A percentile compares a stretch with the other conserved stretches of the same genome.
Conservation (phyloP, 768 basidiomycete species). For the Pholiota molesta region DNA sequence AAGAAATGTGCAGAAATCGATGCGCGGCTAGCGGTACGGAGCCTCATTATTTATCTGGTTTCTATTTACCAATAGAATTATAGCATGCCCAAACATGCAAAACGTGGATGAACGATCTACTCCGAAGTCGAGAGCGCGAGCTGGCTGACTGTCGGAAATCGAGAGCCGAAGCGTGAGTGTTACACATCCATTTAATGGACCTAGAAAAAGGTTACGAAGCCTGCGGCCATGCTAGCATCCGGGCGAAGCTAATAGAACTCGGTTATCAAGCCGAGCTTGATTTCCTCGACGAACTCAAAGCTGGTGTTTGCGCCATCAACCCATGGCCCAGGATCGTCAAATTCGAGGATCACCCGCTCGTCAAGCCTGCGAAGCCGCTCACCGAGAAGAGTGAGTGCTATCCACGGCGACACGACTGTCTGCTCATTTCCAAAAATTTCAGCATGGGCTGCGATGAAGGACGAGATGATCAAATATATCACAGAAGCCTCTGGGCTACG, state of each 20-base stretch:
- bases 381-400: conserved; percentile 5
- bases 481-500: conserved; percentile 19
- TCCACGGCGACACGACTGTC: background rate
- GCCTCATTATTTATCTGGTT: background rate
- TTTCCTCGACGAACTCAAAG: conserved; percentile 11
- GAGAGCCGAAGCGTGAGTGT: conserved; percentile 12
- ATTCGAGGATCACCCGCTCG: conserved; percentile 4
- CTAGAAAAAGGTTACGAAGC: background rate
- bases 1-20: background rate
- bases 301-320: background rate
- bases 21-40: background rate
- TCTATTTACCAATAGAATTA: background rate
- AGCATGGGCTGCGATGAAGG: conserved; percentile 34
- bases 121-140: conserved; percentile 13
- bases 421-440: background rate
- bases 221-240: conserved; percentile 13
- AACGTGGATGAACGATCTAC: conserved; percentile 5
- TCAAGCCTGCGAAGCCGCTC: conserved; percentile 17
- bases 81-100: conserved; percentile 13
- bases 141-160: conserved; percentile 11
- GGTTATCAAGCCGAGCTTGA: conserved; percentile 17
- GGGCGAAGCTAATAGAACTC: conserved; percentile 7
- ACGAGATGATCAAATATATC: conserved; percentile 30
- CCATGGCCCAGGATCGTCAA: background rate
- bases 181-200: background rate